Evolutionary conservation across 208 protist species (phyloP).

Genomic region (Leishmania major): DNA sequence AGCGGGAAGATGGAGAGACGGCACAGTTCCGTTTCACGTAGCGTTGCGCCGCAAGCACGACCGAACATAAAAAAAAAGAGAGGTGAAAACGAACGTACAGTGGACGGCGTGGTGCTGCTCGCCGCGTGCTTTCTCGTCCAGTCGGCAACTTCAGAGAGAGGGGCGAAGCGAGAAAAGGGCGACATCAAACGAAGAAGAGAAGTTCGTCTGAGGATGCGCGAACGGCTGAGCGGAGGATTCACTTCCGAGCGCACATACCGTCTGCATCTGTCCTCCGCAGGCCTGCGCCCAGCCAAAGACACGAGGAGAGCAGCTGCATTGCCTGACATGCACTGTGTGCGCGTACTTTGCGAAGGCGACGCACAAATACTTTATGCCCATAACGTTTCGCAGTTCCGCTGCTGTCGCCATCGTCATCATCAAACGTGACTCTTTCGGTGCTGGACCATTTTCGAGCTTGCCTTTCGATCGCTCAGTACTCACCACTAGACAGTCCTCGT

Average conservation of each 20-base stretch:
- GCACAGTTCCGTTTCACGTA: too few species aligned
- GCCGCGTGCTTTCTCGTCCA: not conserved
- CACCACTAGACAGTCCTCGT: not conserved
- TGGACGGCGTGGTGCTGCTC: too few species aligned
- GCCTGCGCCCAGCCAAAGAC: not conserved
- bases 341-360: not conserved
- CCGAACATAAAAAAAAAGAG: not conserved
- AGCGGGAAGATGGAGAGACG: not conserved
- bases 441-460: not conserved
- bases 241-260: not conserved
- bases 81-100: not conserved
- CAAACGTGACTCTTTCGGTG: not conserved
- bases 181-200: not conserved
- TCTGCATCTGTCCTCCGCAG: not conserved
- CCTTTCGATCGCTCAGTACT: not conserved
- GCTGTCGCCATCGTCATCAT: not conserved
- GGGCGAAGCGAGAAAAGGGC: not conserved
- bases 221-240: not conserved
- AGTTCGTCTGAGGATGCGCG: too few species aligned
- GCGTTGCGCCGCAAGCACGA: not conserved
- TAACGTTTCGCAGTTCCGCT: not conserved
- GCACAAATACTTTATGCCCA: not conserved
- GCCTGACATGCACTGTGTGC: not conserved
- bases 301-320: not conserved
- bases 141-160: not conserved